Base-by-base conservation (phyloP, 345 rosid species). In the Erodium maritimum region DNA sequence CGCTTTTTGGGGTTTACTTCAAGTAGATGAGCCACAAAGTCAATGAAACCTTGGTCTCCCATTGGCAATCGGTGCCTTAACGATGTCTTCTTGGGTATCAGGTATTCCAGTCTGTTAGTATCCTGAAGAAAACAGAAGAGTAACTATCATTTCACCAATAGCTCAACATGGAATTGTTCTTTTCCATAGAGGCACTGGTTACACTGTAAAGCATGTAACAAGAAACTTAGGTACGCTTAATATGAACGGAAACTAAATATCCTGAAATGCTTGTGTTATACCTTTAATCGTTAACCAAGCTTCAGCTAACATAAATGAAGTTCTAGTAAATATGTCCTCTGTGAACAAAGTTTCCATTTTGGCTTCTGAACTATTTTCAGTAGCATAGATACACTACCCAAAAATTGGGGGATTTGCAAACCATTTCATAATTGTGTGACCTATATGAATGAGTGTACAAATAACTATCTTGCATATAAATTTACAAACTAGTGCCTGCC, bases 31-130 rank as follows among this genome's bases (percentile, higher is more conserved):
- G 71, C 68, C 14, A 91, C 95, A 69, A 91, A 91, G 62, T 86
- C 98, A 18, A 83, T 78, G 75, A 91, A 91, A 22, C 91, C 98
- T 73, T 84, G 96, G 65, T 91, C 98, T n/a, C 95, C 98, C 96
- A 88, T 91, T 10, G 90, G 96, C 65, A 91, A 62, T 46, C 98
- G 80, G 65, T 86, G 98, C 77, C 91, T 77, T 68, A 91, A 61
- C 20, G 95, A 88, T 57, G 96, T 81, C 80, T 81, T 86, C 72
- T 91, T 88, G 0, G 96, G 94, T 66, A 91, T 88, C 67, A 91
- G 62, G 75, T 88, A 88, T 61, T 91, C 98, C 69, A 91, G 70
- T 73, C 87, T 76, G 76, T 70, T 88, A 33, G 81, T 80, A 52
- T 86, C 98, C 98, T 91, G 94, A 71, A 61, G 61, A 62, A 62